Conservation (phyloP, 2,329 filamentous ascomycete genomes). For the Hypoxylon sp. region DNA sequence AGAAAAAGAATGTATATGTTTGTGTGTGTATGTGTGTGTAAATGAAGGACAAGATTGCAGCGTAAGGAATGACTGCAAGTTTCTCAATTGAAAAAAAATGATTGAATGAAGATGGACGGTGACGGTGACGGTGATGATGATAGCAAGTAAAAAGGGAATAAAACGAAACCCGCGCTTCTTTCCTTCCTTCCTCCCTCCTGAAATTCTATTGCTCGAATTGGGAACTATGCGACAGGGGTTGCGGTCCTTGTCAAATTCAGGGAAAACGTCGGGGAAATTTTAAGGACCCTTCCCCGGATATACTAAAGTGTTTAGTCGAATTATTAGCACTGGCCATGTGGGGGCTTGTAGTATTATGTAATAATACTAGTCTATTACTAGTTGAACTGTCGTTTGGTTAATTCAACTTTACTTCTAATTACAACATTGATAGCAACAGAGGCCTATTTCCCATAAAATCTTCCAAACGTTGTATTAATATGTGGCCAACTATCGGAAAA, state of each 20-base stretch:
- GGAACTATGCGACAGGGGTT: constrained; percentile 18
- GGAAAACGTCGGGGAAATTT: constrained; percentile 26
- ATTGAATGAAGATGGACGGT: constrained; percentile 8
- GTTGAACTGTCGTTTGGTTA: too few relatives aligned
- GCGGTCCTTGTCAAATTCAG: constrained; percentile 33
- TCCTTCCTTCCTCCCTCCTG: constrained; percentile 20
- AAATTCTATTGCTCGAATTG: constrained; percentile 30
- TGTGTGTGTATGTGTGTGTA: too few relatives aligned
- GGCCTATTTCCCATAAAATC: too few relatives aligned
- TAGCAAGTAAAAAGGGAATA: constrained; percentile 20
- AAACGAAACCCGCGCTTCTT: constrained; percentile 23
- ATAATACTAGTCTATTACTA: too few relatives aligned
- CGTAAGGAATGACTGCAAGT: constrained; percentile 35
- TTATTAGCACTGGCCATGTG: too few relatives aligned
- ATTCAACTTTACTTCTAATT: too few relatives aligned
- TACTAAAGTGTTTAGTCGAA: too few relatives aligned
- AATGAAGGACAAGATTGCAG: constrained; percentile 30
- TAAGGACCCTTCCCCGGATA: too few relatives aligned
- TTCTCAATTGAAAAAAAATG: constrained; percentile 21
- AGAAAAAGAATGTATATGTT: constrained; percentile 26
- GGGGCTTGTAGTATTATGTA: too few relatives aligned
- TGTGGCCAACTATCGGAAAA: too few relatives aligned
- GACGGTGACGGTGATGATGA: constrained; percentile 19
- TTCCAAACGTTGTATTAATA: too few relatives aligned
- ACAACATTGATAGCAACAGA: too few relatives aligned